Base-by-base conservation (phyloP, 78 protist species). In the Pelomyxa schiedti region DNA sequence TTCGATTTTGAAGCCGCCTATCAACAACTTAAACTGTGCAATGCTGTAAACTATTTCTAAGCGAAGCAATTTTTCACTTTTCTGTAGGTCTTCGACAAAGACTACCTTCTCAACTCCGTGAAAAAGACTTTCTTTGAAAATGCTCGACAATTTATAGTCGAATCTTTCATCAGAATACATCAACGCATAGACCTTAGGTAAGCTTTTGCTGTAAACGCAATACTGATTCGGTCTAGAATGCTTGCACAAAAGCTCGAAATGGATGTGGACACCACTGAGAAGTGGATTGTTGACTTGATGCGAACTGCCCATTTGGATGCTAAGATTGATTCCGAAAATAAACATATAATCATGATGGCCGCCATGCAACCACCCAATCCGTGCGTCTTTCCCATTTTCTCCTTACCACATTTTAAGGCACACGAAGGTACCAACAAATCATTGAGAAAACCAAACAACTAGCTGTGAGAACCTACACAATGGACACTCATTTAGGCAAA, bases 211-310 rank as follows among this genome's bases (percentile, higher is more conserved):
- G 42, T 4, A 36, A 47, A 28, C 16, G 3, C 37, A 2, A 75
- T 7, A 8, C 64, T 75, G 28, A 29, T 2, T 28, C 58, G 36
- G 6, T 58, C 22, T 26, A 81, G 78, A 66, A 76, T 78, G 87
- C 81, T 92, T 29, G 86, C 92, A 52, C 83, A 86, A 39, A 87
- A 86, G 79, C 84, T 92, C 36, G 53, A 72, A 64, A 81, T 92
- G 83, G 40, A 41, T 32, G 64, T 43, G n/a, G 90, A 86, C 36
- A 76, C 63, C 35, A 90, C 94, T 28, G 96, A 92, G 73, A 64
- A 67, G 66, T 92, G 96, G 96, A 87, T 92, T 42, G 96, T 92
- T 64, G 84, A 89, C 78, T 83, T 91, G 39, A 87, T 92, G 72
- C 78, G 90, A 42, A 82, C 84, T 76, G 92, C 94, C 26, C 70